These are phyloP conservation scores for Laetiporus sulphureus DNA, from an alignment of 1,284 basidiomycete genomes.

Conservation along the genomic window DNA sequence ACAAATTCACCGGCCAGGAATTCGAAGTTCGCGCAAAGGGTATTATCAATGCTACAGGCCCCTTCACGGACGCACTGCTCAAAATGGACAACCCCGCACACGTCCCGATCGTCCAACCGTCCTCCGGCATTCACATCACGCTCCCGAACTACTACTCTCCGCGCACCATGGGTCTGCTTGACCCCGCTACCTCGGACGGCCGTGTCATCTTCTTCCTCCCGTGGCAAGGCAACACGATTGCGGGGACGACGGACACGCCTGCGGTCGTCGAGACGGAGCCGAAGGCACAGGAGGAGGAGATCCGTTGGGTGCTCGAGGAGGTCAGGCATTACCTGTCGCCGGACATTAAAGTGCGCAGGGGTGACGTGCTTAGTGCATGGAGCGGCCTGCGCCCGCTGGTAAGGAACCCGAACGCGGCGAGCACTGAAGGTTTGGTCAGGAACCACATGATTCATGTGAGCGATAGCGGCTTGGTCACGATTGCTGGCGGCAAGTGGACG, in stretches of 20 bases:
- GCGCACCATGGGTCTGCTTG: constrained; percentile 91
- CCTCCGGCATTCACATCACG: constrained; percentile 93
- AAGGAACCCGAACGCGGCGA: constrained; percentile 71
- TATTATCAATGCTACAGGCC: constrained; percentile 95
- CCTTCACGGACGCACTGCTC: constrained; percentile 86
- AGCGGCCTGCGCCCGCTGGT: constrained; percentile 88
- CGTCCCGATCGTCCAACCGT: constrained; percentile 87
- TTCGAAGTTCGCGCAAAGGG: constrained; percentile 86
- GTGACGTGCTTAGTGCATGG: constrained; percentile 98
- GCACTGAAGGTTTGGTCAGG: constrained; percentile 86
- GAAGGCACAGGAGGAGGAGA: constrained; percentile 86
- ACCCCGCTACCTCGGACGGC: constrained; percentile 93
- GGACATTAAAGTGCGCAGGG: constrained; percentile 90
- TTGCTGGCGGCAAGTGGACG: constrained; percentile 98
- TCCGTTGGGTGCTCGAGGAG: constrained; percentile 95
- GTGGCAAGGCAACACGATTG: constrained; percentile 97
- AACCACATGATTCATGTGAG: constrained; percentile 93
- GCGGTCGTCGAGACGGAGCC: constrained; percentile 77
- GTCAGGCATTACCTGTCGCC: constrained; percentile 84
- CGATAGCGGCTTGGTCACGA: constrained; percentile 82
- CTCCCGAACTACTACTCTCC: constrained; percentile 97
- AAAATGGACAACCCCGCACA: constrained; percentile 81
- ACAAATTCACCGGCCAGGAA: constrained; percentile 79
- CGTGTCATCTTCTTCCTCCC: constrained; percentile 99
- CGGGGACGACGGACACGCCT: constrained; percentile 92